Evolutionary conservation across 805 yeast genomes (phyloP).

Genomic region (Starmerella stigmatis): DNA sequence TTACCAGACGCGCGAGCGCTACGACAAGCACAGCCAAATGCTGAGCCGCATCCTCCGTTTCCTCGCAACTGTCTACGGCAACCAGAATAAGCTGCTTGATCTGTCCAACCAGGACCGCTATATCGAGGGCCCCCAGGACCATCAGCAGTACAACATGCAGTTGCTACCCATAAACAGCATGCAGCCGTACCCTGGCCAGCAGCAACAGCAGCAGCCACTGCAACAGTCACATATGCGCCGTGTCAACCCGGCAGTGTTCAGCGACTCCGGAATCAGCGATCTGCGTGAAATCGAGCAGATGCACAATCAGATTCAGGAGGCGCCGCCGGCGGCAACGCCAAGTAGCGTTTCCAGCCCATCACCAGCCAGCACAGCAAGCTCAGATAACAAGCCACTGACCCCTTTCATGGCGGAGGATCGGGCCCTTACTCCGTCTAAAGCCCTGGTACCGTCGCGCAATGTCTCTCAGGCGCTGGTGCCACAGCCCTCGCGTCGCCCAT

Average conservation of each 20-base stretch:
- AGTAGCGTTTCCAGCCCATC: slow-evolving; percentile 1
- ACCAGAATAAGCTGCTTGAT: slow-evolving; percentile 41
- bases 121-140: slow-evolving; percentile 5
- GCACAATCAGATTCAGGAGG: slow-evolving; percentile 23
- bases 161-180: slow-evolving; percentile 11
- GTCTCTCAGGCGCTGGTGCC: slow-evolving; percentile 8
- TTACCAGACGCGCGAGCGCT: slow-evolving; percentile 69
- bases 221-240: no score
- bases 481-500: slow-evolving; percentile 1
- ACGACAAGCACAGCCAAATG: slow-evolving; percentile 76
- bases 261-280: slow-evolving; percentile 18
- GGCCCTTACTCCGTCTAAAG: not conserved
- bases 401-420: not conserved
- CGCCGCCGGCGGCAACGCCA: slow-evolving; percentile 8
- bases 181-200: not conserved
- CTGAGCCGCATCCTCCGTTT: slow-evolving; percentile 79
- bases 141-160: slow-evolving; percentile 6
- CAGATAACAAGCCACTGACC: not conserved
- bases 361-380: not conserved
- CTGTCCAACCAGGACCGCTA: slow-evolving; percentile 19
- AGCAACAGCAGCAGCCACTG: no score
- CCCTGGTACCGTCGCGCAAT: slow-evolving; percentile 10
- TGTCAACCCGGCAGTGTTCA: not conserved
- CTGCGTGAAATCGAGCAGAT: slow-evolving; percentile 25
- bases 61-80: slow-evolving; percentile 71